Percentiles rank a stretch among this genome's conserved stretches.
These are phyloP conservation scores for Hypoxylon trugodes DNA, from an alignment of 495 filamentous ascomycete species.

Conservation along the genomic window DNA sequence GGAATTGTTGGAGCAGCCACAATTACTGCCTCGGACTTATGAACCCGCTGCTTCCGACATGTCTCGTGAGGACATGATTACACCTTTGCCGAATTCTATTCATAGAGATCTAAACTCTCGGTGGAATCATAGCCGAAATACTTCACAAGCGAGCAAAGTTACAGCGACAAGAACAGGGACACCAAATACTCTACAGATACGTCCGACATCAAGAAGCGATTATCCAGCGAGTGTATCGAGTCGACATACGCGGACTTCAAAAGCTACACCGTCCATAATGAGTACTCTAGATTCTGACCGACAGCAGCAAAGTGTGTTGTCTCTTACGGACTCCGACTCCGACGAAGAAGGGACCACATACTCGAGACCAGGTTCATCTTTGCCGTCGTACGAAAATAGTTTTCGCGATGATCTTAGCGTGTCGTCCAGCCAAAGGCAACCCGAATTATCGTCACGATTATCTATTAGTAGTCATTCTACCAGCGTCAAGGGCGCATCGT, in stretches of 20 bases:
- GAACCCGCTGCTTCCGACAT: conserved; percentile 25
- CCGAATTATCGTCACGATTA: conserved; percentile 19
- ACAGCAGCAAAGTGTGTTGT: conserved; percentile 56
- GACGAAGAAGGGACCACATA: conserved; percentile 52
- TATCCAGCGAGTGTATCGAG: conserved; percentile 59
- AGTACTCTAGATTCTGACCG: conserved; percentile 55
- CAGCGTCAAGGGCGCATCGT: conserved; percentile 32
- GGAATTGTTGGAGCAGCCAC: conserved; percentile 4
- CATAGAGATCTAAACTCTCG: conserved; percentile 13
- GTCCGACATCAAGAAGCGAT: conserved; percentile 40
- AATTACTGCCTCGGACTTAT: conserved; percentile 20
- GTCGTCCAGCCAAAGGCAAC: conserved; percentile 29
- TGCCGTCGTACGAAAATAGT: conserved; percentile 34
- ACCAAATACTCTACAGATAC: conserved; percentile 36
- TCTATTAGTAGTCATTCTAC: conserved; percentile 35
- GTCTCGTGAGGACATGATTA: conserved; percentile 37
- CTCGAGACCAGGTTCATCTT: conserved; percentile 30
- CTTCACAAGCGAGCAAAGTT: conserved; percentile 38
- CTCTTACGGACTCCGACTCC: conserved; percentile 60
- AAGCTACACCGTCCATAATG: conserved; percentile 55
- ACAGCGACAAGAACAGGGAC: conserved; percentile 38
- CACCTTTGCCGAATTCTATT: conserved; percentile 27
- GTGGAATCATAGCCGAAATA: conserved; percentile 41
- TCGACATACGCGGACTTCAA: conserved; percentile 59
- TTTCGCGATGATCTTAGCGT: conserved; percentile 32